A percentile compares a stretch with the other conserved stretches of the same genome.
phyloP scores from a whole-genome alignment of 306 rosid genomes.

The Senna tora region DNA sequence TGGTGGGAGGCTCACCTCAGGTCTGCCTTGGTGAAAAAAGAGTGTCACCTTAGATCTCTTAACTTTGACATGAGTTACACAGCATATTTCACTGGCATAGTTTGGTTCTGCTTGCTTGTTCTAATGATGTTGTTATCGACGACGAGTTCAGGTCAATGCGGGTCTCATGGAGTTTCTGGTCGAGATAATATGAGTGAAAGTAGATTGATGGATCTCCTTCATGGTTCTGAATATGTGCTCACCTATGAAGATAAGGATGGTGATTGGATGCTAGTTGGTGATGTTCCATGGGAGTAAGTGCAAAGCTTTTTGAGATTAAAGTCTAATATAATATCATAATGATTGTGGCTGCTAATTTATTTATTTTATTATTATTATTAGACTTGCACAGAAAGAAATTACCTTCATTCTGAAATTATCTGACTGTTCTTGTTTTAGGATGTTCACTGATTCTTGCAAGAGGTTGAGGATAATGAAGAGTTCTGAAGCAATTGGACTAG shows the following conservation, averaged over 20 bases:
- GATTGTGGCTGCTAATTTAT: background rate
- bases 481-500: slow-evolving; percentile 93
- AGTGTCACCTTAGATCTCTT: no score
- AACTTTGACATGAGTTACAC: no score
- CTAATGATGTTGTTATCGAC: slow-evolving; percentile 22
- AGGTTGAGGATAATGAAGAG: slow-evolving; percentile 97
- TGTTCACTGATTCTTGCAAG: slow-evolving; percentile 88
- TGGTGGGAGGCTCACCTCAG: no score
- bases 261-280: slow-evolving; percentile 99
- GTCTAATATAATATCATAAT: background rate
- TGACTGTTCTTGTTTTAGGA: slow-evolving; percentile 56
- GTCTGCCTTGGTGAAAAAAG: no score
- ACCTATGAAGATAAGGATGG: slow-evolving; percentile 97
- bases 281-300: slow-evolving; percentile 98
- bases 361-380: background rate
- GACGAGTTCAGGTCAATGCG: slow-evolving; percentile 73
- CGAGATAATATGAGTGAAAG: slow-evolving; percentile 76
- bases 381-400: background rate
- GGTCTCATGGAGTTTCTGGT: slow-evolving; percentile 69
- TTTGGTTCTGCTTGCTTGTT: slow-evolving; percentile 9
- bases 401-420: background rate
- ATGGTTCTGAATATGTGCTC: slow-evolving; percentile 92
- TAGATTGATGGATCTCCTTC: slow-evolving; percentile 82
- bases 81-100: no score
- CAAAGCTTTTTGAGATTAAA: slow-evolving; percentile 21